Evolutionary conservation across 1,139 yeast species (phyloP), one percentile per base, ranked within the genome.

Genomic region (Sugiyamaella neomexicana): DNA sequence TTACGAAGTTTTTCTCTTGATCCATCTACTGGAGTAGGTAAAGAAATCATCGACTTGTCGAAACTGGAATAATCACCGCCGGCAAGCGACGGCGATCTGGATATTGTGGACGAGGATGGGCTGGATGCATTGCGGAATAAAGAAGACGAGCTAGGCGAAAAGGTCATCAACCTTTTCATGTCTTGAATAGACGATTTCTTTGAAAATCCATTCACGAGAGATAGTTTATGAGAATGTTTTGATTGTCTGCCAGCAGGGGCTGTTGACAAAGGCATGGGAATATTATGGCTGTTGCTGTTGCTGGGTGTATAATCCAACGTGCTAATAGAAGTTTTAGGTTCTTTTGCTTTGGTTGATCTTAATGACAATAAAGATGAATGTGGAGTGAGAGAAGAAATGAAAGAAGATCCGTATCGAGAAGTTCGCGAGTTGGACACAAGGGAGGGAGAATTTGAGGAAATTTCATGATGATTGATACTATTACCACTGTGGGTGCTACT

Each of bases 11-110:
- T 81, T 59, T 78, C 82, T 46, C 82, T 73, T 10, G 85, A 79
- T 12, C 75, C 76, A 37, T 77, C 79, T 54, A 78, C 80, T 6
- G 84, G 83, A 1, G 78, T 74, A 0, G 86, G 87, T 55, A 80
- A 66, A 2, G 86, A 81, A n/a, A 82, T 82, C 67, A 74, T 72
- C 3, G 73, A 60, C 52, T 69, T 71, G 46, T 64, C 69, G 43
- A 52, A 53, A 15, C 23, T 37, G 8, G 53, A 25, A 13, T 51
- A 20, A 20, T 20, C 25, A 3, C 25, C 52, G 16, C 25, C 51
- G 10, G 37, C 23, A n/a, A 45, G 23, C 16, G 58, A 53, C 13
- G 48, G 52, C 12, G 57, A 29, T 56, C 42, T 55, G 29, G 44
- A 39, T n/a, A 39, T 56, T 20, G 36, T 55, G 13, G 36, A 43